phyloP scores from a whole-genome alignment of 2,329 filamentous ascomycete species.

The Gremmenia infestans region DNA sequence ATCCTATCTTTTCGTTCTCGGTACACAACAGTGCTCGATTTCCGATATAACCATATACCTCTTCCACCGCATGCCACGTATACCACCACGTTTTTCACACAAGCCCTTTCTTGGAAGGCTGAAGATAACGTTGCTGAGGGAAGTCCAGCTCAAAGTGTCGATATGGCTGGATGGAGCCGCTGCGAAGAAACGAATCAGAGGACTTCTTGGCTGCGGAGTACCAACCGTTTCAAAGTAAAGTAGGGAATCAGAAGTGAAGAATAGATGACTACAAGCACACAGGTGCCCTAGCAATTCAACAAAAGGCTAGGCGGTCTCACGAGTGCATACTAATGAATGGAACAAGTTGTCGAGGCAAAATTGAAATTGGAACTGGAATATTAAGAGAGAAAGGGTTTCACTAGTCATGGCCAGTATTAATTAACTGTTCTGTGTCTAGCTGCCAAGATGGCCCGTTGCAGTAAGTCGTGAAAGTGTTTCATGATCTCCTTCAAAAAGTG shows the following conservation, averaged over 20 bases:
- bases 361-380: too few relatives aligned
- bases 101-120: not conserved
- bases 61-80: slow-evolving; percentile 12
- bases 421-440: too few relatives aligned
- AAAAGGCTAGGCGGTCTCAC: too few relatives aligned
- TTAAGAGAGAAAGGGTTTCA: too few relatives aligned
- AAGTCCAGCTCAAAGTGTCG: not conserved
- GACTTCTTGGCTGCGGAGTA: not conserved
- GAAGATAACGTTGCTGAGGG: not conserved
- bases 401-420: too few relatives aligned
- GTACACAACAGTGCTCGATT: slow-evolving; percentile 63
- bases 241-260: not conserved
- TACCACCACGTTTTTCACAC: not conserved
- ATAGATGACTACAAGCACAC: not conserved
- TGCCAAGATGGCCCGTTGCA: too few relatives aligned
- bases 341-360: too few relatives aligned
- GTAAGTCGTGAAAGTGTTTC: too few relatives aligned
- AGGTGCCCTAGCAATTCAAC: too few relatives aligned
- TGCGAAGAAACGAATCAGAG: not conserved
- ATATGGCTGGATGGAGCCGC: not conserved
- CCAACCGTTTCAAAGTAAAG: not conserved
- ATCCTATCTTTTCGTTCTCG: slow-evolving; percentile 60
- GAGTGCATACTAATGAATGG: too few relatives aligned
- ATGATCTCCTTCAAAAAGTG: too few relatives aligned
- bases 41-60: slow-evolving; percentile 47